Evolutionary conservation across 768 basidiomycete genomes (phyloP).

Genomic region (Filobasidium floriforme): DNA sequence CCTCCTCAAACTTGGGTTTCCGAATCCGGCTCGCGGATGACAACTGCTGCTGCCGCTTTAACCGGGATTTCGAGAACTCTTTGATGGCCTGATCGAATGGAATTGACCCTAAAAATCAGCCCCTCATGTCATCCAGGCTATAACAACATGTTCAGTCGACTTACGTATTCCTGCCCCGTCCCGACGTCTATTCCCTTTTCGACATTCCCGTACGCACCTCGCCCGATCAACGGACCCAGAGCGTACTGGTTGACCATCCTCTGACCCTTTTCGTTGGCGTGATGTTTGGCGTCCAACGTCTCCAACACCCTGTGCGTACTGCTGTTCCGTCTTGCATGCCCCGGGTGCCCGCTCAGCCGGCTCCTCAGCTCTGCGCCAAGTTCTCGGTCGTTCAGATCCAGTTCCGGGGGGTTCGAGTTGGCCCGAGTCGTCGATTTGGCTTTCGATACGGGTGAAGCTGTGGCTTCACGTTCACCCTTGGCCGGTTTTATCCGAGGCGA

Average conservation of each 20-base stretch:
- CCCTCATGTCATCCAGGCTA: no score
- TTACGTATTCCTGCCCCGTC: constrained; percentile 41
- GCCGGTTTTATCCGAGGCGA: not conserved
- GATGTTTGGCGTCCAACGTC: constrained; percentile 36
- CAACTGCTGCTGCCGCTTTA: constrained; percentile 35
- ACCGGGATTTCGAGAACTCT: constrained; percentile 44
- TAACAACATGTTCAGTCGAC: constrained; percentile 11
- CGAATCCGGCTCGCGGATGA: not conserved
- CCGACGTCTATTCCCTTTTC: constrained; percentile 43
- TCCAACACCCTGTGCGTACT: constrained; percentile 28
- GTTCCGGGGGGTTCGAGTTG: not conserved
- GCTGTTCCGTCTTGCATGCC: constrained; percentile 16
- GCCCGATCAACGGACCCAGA: constrained; percentile 40
- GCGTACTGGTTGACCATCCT: constrained; percentile 43
- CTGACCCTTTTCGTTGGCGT: constrained; percentile 36
- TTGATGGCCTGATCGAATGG: constrained; percentile 39
- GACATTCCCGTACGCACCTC: constrained; percentile 45
- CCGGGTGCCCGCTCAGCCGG: not conserved
- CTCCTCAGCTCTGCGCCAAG: not conserved
- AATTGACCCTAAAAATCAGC: not conserved
- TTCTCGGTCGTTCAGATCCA: not conserved
- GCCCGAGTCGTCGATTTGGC: not conserved
- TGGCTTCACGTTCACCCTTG: not conserved
- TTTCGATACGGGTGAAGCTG: not conserved
- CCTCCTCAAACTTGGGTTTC: not conserved